phyloP scores from a whole-genome alignment of 1,284 basidiomycete genomes.

The Agroathelia rolfsii region DNA sequence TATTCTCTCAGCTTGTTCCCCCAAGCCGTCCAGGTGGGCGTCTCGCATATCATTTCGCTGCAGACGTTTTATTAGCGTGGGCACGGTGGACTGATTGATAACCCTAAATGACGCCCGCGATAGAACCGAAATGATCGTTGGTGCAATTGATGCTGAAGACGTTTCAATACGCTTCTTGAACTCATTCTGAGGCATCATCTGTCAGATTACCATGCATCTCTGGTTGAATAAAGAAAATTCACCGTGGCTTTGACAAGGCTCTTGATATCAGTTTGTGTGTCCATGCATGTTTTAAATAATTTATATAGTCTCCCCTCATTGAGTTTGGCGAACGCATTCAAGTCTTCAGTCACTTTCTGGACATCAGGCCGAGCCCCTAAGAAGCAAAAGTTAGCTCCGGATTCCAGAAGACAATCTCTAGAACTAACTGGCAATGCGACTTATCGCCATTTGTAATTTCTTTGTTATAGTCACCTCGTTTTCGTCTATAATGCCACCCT shows the following conservation, averaged over 20 bases:
- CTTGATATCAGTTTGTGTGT: slow-evolving; percentile 78
- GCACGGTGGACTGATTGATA: slow-evolving; percentile 79
- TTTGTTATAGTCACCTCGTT: slow-evolving; percentile 56
- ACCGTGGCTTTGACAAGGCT: slow-evolving; percentile 72
- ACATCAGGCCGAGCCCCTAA: slow-evolving; percentile 58
- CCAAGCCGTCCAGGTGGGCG: slow-evolving; percentile 15
- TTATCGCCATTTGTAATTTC: slow-evolving; percentile 43
- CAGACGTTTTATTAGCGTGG: slow-evolving; percentile 65
- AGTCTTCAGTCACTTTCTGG: slow-evolving; percentile 67
- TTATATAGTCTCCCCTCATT: slow-evolving; percentile 86
- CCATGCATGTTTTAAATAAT: slow-evolving; percentile 72
- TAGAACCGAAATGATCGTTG: slow-evolving; percentile 69
- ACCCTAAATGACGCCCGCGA: slow-evolving; percentile 66
- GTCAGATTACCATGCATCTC: neutral
- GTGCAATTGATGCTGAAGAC: slow-evolving; percentile 45
- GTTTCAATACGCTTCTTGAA: slow-evolving; percentile 70
- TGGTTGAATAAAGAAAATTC: slow-evolving; percentile 15
- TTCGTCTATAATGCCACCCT: slow-evolving; percentile 83
- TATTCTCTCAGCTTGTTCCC: slow-evolving; percentile 34
- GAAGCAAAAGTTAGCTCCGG: slow-evolving; percentile 4
- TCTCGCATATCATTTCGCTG: slow-evolving; percentile 37
- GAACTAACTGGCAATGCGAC: slow-evolving; percentile 49
- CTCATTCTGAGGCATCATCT: slow-evolving; percentile 45
- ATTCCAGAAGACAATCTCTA: slow-evolving; percentile 4
- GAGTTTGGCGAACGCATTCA: slow-evolving; percentile 75